Conservation (phyloP, 495 filamentous ascomycete species). For the Hypoxylon fuscum region DNA sequence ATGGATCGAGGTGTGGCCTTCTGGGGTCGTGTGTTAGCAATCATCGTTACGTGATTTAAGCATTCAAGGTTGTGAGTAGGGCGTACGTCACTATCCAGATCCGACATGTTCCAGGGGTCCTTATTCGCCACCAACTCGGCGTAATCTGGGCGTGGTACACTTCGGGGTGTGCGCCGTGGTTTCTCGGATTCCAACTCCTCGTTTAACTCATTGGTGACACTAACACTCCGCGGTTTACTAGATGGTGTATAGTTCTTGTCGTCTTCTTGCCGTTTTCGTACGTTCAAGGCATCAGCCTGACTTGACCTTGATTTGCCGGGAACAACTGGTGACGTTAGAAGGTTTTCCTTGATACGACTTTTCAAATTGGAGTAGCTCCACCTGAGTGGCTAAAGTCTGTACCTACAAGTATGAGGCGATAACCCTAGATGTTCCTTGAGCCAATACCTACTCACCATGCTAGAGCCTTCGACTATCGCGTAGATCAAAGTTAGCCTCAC, state of each 20-base stretch:
- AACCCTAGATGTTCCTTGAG: constrained; percentile 41
- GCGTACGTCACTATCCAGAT: constrained; percentile 36
- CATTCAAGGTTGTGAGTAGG: neutral
- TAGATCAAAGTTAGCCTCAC: constrained; percentile 6
- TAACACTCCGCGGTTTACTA: constrained; percentile 7
- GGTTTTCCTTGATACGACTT: neutral
- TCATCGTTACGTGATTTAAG: neutral
- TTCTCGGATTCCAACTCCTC: constrained; percentile 30
- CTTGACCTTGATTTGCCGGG: constrained; percentile 32
- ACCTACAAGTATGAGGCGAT: constrained; percentile 43
- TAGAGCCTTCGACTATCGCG: constrained; percentile 41
- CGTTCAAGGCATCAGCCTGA: constrained; percentile 8
- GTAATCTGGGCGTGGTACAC: constrained; percentile 41
- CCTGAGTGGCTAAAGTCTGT: neutral
- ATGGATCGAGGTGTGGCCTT: constrained; percentile 22
- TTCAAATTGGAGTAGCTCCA: neutral
- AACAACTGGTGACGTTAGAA: constrained; percentile 16
- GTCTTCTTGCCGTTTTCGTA: constrained; percentile 20
- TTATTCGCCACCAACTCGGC: constrained; percentile 43
- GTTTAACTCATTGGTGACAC: constrained; percentile 18
- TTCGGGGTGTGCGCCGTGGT: constrained; percentile 38
- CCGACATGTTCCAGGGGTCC: constrained; percentile 41
- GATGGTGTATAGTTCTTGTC: constrained; percentile 34
- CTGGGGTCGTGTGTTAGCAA: constrained; percentile 12
- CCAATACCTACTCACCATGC: constrained; percentile 45